These are phyloP conservation scores for Tremellales sp. DNA, from an alignment of 1,284 basidiomycete species.

Conservation along the genomic window DNA sequence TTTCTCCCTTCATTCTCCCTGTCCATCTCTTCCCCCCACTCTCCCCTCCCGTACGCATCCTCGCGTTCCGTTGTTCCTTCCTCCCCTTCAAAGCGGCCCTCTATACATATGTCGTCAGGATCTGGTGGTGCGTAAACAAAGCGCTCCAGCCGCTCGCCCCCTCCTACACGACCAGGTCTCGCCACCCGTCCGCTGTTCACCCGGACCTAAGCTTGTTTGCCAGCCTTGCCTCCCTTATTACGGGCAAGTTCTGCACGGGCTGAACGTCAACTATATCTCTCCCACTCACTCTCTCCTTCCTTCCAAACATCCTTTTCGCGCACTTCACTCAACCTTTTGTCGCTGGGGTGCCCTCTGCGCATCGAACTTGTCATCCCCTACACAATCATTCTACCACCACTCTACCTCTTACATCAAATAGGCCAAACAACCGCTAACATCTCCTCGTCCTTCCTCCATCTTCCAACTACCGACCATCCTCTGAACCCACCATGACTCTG, in stretches of 20 bases:
- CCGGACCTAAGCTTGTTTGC: not conserved
- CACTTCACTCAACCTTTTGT: not conserved
- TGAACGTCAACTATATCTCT: too few relatives aligned
- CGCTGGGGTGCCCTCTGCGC: not conserved
- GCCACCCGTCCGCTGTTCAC: not conserved
- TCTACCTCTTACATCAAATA: too few relatives aligned
- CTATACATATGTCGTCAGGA: not conserved
- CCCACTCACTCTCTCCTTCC: not conserved
- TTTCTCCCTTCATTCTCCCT: not conserved
- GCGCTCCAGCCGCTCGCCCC: not conserved
- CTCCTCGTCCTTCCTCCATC: not conserved
- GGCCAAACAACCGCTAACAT: not conserved
- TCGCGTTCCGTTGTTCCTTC: constrained; percentile 2
- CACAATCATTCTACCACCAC: not conserved
- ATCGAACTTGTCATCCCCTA: not conserved
- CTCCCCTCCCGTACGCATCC: constrained; percentile 5
- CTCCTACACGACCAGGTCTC: constrained; percentile 1
- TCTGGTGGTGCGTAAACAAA: constrained; percentile 1
- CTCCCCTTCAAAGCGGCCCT: constrained; percentile 1
- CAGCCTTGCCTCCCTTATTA: not conserved
- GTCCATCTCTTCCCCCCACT: constrained; percentile 49
- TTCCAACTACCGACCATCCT: not conserved
- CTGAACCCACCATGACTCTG: constrained; percentile 54
- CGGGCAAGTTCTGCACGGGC: not conserved
- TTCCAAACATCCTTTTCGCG: not conserved